Evolutionary conservation across 2,329 filamentous ascomycete genomes (phyloP), one percentile per base, ranked within the genome.

Genomic region (Pestalotiopsis sp.): DNA sequence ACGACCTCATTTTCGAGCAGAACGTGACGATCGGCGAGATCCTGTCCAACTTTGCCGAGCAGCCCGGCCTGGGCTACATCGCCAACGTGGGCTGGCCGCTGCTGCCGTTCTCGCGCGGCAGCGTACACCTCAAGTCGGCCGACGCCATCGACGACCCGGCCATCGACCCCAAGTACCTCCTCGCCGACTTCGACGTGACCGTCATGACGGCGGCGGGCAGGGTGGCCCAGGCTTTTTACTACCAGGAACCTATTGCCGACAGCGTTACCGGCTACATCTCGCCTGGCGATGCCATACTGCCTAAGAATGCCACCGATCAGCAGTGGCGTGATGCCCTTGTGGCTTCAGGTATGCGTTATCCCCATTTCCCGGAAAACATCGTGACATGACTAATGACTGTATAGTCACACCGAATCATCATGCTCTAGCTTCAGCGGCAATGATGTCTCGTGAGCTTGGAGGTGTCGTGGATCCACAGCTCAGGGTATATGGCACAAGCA

Each of bases 401-500:
- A 11, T 20, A 75, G 73, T 75, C n/a, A 60, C 67, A 2, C 70
- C 77, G 1, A 80, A 80, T 24, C 83, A 83, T 58, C 85, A 87
- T 71, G 79, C 82, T 0, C 76, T 81, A 26, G 83, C 83, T 2
- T 85, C 84, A 0, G 79, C 82, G 2, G 79, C 85, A 3, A 87
- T 87, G 84, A 81, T 86, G 78, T 78, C 83, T 2, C 76, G 79
- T 13, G 79, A 82, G 35, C 76, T 83, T 2, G 85, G 84, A 0
- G 85, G 84, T 2, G 85, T 86, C 13, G 84, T 86, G 0, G 80
- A 84, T 66, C 70, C 81, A 0, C 44, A 70, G 44, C 77, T 88
- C 2, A 82, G 80, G 67, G 85, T 88, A 1, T 83, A 86, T 68
- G 85, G 84, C 1, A 79, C 86, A 40, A 78, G 80, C 62, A 83